phyloP scores from a whole-genome alignment of 2,329 filamentous ascomycete genomes.

The Canariomyces notabilis region DNA sequence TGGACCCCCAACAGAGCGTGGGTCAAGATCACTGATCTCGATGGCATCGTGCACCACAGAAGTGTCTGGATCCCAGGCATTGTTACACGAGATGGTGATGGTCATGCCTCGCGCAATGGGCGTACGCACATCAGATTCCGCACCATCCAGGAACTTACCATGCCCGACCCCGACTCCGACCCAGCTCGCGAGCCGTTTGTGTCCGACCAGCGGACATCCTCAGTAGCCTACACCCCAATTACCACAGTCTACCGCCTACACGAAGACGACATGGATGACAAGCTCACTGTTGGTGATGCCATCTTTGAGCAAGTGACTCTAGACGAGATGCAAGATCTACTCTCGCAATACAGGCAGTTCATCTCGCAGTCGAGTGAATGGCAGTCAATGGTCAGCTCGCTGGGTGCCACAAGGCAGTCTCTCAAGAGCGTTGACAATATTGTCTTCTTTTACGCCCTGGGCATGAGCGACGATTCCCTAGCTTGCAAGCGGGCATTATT shows the following conservation, averaged over 20 bases:
- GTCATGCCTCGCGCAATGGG: slow-evolving; percentile 2
- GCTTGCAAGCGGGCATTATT: slow-evolving; percentile 11
- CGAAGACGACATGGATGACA: background rate
- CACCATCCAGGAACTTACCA: slow-evolving; percentile 17
- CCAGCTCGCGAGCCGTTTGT: slow-evolving; percentile 8
- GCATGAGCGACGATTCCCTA: slow-evolving; percentile 7
- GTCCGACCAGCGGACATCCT: slow-evolving; percentile 10
- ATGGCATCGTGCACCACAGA: slow-evolving; percentile 12
- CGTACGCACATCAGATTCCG: slow-evolving; percentile 17
- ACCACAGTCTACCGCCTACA: background rate
- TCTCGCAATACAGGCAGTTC: background rate
- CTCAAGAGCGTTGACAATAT: slow-evolving; percentile 13
- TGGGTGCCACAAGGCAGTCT: background rate
- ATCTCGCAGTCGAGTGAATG: slow-evolving; percentile 2
- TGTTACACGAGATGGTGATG: background rate
- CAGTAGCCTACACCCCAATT: slow-evolving; percentile 10
- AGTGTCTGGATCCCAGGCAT: slow-evolving; percentile 7
- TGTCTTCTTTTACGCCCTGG: slow-evolving; percentile 14
- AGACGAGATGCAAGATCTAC: background rate
- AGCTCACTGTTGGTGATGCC: background rate
- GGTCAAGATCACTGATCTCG: slow-evolving; percentile 8
- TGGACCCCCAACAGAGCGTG: slow-evolving; percentile 15
- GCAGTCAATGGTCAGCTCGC: background rate
- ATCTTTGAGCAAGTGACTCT: background rate
- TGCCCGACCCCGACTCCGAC: slow-evolving; percentile 10